These are phyloP conservation scores for Zygosaccharomyces gambellarensis DNA, from an alignment of 805 yeast species.

Conservation along the genomic window DNA sequence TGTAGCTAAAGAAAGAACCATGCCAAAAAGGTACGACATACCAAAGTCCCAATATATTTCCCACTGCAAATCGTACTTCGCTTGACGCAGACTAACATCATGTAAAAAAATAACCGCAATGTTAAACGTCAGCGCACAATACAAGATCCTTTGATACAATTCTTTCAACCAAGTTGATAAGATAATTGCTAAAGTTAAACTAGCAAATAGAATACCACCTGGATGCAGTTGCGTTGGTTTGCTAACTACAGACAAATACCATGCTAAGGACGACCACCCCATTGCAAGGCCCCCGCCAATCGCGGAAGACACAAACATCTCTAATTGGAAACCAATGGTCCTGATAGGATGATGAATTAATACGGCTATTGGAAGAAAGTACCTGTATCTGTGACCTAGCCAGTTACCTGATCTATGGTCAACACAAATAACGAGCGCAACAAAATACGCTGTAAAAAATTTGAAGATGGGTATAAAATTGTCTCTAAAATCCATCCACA, in stretches of 20 bases:
- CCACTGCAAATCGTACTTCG: constrained; percentile 31
- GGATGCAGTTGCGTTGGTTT: constrained; percentile 39
- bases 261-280: constrained; percentile 43
- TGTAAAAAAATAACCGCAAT: constrained; percentile 37
- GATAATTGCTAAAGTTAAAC: constrained; percentile 38
- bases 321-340: constrained; percentile 44
- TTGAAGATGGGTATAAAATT: constrained; percentile 23
- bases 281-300: constrained; percentile 40
- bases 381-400: constrained; percentile 39
- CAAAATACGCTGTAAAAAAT: constrained; percentile 39
- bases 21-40: constrained; percentile 44
- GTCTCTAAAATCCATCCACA: constrained; percentile 3
- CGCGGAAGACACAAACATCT: constrained; percentile 39
- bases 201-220: constrained; percentile 44
- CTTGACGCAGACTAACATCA: constrained; percentile 22
- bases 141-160: constrained; percentile 38
- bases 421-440: constrained; percentile 39
- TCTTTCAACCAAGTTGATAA: constrained; percentile 41
- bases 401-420: constrained; percentile 38
- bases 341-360: constrained; percentile 46
- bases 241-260: constrained; percentile 40
- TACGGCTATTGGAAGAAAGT: constrained; percentile 41
- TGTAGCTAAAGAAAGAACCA: constrained; percentile 35
- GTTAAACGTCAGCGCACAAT: constrained; percentile 36
- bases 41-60: constrained; percentile 39